A percentile compares a stretch with the other conserved stretches of the same genome.
These are phyloP conservation scores for Candida xiaguanensis DNA, from an alignment of 805 yeast species.

Conservation along the genomic window DNA sequence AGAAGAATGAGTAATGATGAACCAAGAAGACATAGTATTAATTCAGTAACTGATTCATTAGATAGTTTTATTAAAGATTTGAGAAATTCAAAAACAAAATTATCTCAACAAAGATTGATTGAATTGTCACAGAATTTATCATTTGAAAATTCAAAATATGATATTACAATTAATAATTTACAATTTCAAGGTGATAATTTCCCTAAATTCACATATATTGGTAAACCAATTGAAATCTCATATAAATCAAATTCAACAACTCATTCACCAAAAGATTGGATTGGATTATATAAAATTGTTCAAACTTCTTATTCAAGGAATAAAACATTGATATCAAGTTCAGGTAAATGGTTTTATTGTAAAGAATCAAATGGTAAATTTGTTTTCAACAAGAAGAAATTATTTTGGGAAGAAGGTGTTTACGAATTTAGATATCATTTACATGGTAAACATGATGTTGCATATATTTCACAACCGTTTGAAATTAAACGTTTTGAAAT, in stretches of 20 bases:
- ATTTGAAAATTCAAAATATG: slow-evolving; percentile 35
- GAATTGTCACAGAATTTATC: slow-evolving; percentile 38
- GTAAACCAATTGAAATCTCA: slow-evolving; percentile 49
- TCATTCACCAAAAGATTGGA: slow-evolving; percentile 62
- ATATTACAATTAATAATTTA: slow-evolving; percentile 23
- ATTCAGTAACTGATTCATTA: slow-evolving; percentile 41
- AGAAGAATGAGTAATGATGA: slow-evolving; percentile 24
- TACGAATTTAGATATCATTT: slow-evolving; percentile 74
- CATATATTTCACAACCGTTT: slow-evolving; percentile 61
- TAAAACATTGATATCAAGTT: slow-evolving; percentile 56
- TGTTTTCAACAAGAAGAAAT: slow-evolving; percentile 43
- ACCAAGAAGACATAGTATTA: slow-evolving; percentile 26
- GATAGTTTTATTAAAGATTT: slow-evolving; percentile 44
- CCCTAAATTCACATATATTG: slow-evolving; percentile 30
- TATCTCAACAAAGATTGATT: slow-evolving; percentile 32
- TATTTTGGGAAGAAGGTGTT: slow-evolving; percentile 65
- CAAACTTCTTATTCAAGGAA: slow-evolving; percentile 55
- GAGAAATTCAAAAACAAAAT: slow-evolving; percentile 28
- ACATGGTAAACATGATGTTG: slow-evolving; percentile 66
- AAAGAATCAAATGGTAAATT: slow-evolving; percentile 40
- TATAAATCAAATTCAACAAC: slow-evolving; percentile 50
- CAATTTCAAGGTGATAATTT: slow-evolving; percentile 5
- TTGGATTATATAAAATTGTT: slow-evolving; percentile 65
- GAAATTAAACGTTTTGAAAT: slow-evolving; percentile 48
- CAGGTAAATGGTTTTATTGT: slow-evolving; percentile 58